Evolutionary conservation across 2,329 filamentous ascomycete species (phyloP).

Genomic region (Cyclaneusma minus): DNA sequence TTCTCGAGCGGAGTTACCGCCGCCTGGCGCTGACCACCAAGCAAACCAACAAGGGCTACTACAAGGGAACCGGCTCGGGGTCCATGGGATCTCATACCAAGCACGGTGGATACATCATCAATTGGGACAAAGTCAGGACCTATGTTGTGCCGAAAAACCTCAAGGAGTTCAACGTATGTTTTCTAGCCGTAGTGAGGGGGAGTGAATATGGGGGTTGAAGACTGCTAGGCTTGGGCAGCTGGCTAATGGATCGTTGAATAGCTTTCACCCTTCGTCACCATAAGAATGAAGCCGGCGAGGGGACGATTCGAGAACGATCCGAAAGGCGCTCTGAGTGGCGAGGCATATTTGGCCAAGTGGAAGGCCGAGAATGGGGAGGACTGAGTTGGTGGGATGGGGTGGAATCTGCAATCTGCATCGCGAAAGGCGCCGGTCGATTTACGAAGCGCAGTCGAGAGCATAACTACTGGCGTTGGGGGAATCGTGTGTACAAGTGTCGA

Average conservation of each 20-base stretch:
- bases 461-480: too few species aligned
- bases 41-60: slow-evolving; percentile 83
- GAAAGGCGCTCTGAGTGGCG: slow-evolving; percentile 43
- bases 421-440: too few species aligned
- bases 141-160: slow-evolving; percentile 65
- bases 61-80: slow-evolving; percentile 88
- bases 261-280: slow-evolving; percentile 68
- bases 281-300: slow-evolving; percentile 33
- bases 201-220: not conserved
- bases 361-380: slow-evolving; percentile 46
- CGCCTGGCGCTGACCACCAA: slow-evolving; percentile 81
- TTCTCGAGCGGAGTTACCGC: slow-evolving; percentile 52
- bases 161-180: slow-evolving; percentile 53
- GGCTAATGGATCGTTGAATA: slow-evolving; percentile 20
- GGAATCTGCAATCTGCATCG: too few species aligned
- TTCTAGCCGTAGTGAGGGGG: not conserved
- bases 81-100: slow-evolving; percentile 76
- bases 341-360: slow-evolving; percentile 48
- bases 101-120: slow-evolving; percentile 69
- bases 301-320: slow-evolving; percentile 36
- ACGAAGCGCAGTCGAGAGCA: too few species aligned
- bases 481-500: too few species aligned
- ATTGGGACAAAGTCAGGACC: slow-evolving; percentile 79
- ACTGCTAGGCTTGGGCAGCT: not conserved
- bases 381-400: too few species aligned